Evolutionary conservation across 306 rosid species (phyloP).

Genomic region (Inga leiocalycina): DNA sequence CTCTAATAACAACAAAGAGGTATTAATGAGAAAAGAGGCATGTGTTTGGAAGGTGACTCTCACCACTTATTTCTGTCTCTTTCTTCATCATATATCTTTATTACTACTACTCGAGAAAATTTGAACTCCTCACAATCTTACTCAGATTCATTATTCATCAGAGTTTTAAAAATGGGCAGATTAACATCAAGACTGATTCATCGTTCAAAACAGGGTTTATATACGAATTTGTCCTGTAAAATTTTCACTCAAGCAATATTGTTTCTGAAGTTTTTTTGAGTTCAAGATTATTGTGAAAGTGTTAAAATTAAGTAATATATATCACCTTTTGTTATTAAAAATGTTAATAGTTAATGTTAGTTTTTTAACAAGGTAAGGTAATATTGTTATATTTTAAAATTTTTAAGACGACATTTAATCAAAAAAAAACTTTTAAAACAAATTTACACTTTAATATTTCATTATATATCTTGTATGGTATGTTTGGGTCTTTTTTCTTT

Average conservation of each 20-base stretch:
- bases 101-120: not conserved
- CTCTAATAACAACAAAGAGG: not conserved
- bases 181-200: not conserved
- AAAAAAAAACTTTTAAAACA: too few relatives aligned
- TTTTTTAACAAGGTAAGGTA: too few relatives aligned
- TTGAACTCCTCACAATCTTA: not conserved
- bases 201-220: not conserved
- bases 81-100: not conserved
- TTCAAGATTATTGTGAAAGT: too few relatives aligned
- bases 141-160: not conserved
- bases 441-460: too few relatives aligned
- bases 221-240: too few relatives aligned
- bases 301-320: too few relatives aligned
- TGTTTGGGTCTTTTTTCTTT: not conserved
- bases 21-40: not conserved
- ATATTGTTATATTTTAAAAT: too few relatives aligned
- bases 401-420: too few relatives aligned
- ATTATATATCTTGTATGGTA: not conserved
- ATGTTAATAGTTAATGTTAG: too few relatives aligned
- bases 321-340: too few relatives aligned
- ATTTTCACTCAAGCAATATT: too few relatives aligned
- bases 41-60: not conserved
- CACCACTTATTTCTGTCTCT: not conserved
- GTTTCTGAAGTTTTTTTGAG: too few relatives aligned
- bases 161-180: not conserved